Evolutionary conservation across 805 yeast species (phyloP).

Genomic region (Hanseniaspora guilliermondii): DNA sequence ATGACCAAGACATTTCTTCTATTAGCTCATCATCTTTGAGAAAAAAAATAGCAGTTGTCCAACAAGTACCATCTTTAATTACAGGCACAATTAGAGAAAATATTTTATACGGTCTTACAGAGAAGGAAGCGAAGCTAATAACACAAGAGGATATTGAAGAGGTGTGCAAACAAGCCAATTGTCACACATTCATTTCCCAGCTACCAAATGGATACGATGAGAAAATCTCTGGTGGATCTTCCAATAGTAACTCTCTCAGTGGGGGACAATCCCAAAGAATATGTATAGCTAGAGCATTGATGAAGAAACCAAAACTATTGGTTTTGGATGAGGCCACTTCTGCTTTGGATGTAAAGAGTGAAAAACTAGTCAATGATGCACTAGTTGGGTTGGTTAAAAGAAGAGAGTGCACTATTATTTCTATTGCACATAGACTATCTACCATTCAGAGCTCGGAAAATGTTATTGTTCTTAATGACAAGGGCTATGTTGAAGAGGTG

Average conservation of each 20-base stretch:
- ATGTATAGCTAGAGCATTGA: constrained; percentile 72
- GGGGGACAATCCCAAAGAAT: constrained; percentile 89
- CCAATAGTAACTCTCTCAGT: constrained; percentile 39
- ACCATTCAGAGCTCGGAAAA: constrained; percentile 80
- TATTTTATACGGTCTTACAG: constrained; percentile 48
- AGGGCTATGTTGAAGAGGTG: constrained; percentile 69
- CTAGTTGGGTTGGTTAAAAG: constrained; percentile 49
- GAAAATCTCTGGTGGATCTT: constrained; percentile 51
- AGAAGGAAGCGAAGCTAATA: constrained; percentile 39
- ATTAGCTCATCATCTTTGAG: constrained; percentile 44
- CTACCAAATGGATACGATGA: constrained; percentile 60
- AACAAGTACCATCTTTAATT: constrained; percentile 66
- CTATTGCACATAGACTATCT: constrained; percentile 86
- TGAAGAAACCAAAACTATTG: constrained; percentile 60
- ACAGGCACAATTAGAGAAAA: constrained; percentile 76
- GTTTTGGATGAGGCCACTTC: constrained; percentile 85
- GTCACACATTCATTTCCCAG: constrained; percentile 45
- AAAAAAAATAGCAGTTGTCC: constrained; percentile 53
- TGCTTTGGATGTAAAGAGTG: constrained; percentile 64
- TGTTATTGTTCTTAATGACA: constrained; percentile 68
- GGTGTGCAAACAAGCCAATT: constrained; percentile 41
- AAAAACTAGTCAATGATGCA: constrained; percentile 69
- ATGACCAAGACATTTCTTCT: constrained; percentile 38
- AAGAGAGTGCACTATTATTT: constrained; percentile 60
- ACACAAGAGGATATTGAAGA: constrained; percentile 37